These are phyloP conservation scores for Aspergillus sp. DNA, from an alignment of 2,329 filamentous ascomycete genomes.

Conservation along the genomic window DNA sequence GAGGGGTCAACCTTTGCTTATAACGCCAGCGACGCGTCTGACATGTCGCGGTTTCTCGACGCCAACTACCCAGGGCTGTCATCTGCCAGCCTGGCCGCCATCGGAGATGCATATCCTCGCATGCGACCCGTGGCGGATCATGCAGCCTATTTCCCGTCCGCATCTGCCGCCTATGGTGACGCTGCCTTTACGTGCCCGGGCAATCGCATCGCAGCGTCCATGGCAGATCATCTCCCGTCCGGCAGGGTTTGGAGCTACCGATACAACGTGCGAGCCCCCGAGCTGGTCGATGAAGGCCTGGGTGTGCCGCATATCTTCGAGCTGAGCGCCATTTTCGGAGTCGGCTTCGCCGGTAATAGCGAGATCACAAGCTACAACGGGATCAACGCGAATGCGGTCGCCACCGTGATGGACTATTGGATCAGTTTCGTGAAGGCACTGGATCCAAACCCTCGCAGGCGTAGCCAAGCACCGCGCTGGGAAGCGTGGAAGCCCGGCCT, in stretches of 20 bases:
- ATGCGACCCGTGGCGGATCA: neutral
- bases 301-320: conserved; percentile 41
- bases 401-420: conserved; percentile 46
- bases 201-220: conserved; percentile 42
- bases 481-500: neutral
- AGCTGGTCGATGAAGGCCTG: conserved; percentile 36
- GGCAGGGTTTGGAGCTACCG: conserved; percentile 49
- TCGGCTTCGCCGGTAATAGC: conserved; percentile 11
- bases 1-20: neutral
- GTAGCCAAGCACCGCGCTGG: neutral
- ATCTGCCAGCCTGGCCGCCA: neutral
- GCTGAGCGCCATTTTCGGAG: conserved; percentile 27
- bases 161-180: conserved; percentile 43
- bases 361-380: conserved; percentile 29
- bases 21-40: neutral
- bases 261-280: conserved; percentile 47
- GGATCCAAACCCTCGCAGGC: conserved; percentile 31
- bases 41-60: neutral
- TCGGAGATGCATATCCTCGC: neutral
- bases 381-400: conserved; percentile 37
- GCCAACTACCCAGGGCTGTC: neutral
- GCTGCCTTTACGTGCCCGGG: conserved; percentile 50
- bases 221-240: conserved; percentile 26
- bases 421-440: conserved; percentile 47
- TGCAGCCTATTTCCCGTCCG: neutral